These are phyloP conservation scores for Spongispora temasekensis DNA, from an alignment of 1,284 basidiomycete genomes.

Conservation along the genomic window DNA sequence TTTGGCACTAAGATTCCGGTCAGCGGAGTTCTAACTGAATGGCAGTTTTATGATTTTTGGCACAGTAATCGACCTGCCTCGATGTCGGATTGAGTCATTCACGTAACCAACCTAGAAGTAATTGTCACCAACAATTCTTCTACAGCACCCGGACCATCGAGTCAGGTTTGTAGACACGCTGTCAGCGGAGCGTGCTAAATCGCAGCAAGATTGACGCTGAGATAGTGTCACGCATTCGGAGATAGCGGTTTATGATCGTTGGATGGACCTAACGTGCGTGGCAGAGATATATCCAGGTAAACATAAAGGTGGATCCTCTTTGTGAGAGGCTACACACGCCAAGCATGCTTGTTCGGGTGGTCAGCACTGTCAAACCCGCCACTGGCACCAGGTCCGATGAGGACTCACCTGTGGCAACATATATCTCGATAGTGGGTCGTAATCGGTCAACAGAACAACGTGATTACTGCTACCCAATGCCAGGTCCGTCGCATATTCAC, in stretches of 20 bases:
- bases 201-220: slow-evolving; percentile 19
- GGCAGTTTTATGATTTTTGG: slow-evolving; percentile 8
- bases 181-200: slow-evolving; percentile 4
- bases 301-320: slow-evolving; percentile 2
- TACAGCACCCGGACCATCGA: not conserved
- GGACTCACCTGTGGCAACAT: not conserved
- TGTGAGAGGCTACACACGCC: slow-evolving; percentile 9
- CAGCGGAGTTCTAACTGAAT: not conserved
- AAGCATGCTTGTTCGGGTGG: not conserved
- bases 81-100: slow-evolving; percentile 3
- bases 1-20: slow-evolving; percentile 7
- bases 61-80: slow-evolving; percentile 1
- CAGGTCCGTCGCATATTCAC: not conserved
- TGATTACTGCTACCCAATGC: not conserved
- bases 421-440: not conserved
- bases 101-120: not conserved
- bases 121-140: not conserved
- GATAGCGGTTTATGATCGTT: not conserved
- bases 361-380: not conserved
- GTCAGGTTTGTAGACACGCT: not conserved
- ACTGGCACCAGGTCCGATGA: not conserved
- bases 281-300: slow-evolving; percentile 2
- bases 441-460: not conserved
- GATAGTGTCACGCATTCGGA: slow-evolving; percentile 10
- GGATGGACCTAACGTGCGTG: slow-evolving; percentile 2